Percentiles rank a stretch among this genome's conserved stretches.
Conservation (phyloP, 768 basidiomycete genomes). For the Auriscalpium vulgare region DNA sequence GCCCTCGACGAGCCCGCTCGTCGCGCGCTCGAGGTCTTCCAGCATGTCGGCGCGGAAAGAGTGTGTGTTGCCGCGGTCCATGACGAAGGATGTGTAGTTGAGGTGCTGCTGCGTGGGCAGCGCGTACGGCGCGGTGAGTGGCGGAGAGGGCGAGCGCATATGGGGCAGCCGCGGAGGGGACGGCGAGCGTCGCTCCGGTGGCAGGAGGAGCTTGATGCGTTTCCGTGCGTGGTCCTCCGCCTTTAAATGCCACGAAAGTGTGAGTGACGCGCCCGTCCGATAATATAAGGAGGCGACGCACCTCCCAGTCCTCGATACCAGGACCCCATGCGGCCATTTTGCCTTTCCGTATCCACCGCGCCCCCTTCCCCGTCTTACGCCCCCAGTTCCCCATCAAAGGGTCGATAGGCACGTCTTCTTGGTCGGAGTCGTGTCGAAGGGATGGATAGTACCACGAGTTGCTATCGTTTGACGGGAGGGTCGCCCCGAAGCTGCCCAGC, state of each 20-base stretch:
- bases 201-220: conserved; percentile 62
- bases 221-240: conserved; percentile 79
- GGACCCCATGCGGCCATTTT: conserved; percentile 84
- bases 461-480: conserved; percentile 46
- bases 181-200: conserved; percentile 51
- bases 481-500: not conserved
- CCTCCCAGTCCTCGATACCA: conserved; percentile 82
- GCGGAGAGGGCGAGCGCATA: conserved; percentile 71
- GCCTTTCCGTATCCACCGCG: conserved; percentile 75
- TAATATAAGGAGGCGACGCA: conserved; percentile 23
- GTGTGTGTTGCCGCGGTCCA: conserved; percentile 79
- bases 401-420: conserved; percentile 37
- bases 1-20: conserved; percentile 78
- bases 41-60: conserved; percentile 74
- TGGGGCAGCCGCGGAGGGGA: conserved; percentile 72
- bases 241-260: conserved; percentile 28
- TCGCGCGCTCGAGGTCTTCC: conserved; percentile 74
- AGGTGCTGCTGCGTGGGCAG: conserved; percentile 59
- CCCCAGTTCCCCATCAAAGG: conserved; percentile 75
- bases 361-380: conserved; percentile 63
- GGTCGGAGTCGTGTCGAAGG: conserved; percentile 63
- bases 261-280: conserved; percentile 11
- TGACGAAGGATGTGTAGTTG: conserved; percentile 75
- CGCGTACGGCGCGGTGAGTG: conserved; percentile 69
- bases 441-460: conserved; percentile 82